A percentile compares a stretch with the other conserved stretches of the same genome.
Conservation (phyloP, 2,329 filamentous ascomycete genomes). For the Aspergillus phoenicis region DNA sequence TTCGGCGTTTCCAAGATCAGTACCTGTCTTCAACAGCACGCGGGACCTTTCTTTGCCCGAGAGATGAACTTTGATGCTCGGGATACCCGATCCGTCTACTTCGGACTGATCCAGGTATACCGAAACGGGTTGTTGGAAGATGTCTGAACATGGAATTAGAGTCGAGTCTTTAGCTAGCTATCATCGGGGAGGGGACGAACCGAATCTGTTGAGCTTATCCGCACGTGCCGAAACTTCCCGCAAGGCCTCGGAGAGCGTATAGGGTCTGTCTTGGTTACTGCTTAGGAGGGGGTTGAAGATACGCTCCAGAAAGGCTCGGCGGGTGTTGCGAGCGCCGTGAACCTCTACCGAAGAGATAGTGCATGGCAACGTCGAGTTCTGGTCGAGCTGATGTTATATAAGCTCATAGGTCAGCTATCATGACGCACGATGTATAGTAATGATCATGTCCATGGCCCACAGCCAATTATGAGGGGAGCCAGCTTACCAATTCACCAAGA, state of each 20-base stretch:
- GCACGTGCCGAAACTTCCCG: constrained; percentile 69
- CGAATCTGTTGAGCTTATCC: constrained; percentile 76
- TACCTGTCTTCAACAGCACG: constrained; percentile 89
- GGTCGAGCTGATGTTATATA: constrained; percentile 61
- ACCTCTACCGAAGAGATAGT: constrained; percentile 84
- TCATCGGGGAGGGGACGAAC: constrained; percentile 52
- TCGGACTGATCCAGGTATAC: constrained; percentile 81
- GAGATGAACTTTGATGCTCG: constrained; percentile 79
- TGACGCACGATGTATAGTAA: background rate
- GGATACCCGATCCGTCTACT: constrained; percentile 62
- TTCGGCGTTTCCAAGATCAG: constrained; percentile 89
- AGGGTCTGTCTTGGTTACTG: constrained; percentile 65
- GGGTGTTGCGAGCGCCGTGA: constrained; percentile 80
- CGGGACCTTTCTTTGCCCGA: constrained; percentile 77
- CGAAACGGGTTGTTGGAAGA: constrained; percentile 81
- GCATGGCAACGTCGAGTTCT: constrained; percentile 84
- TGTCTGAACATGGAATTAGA: constrained; percentile 58
- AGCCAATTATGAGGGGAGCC: background rate
- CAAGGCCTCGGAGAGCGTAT: constrained; percentile 79
- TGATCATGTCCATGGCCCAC: background rate
- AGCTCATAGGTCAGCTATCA: constrained; percentile 15
- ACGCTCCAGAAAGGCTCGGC: constrained; percentile 77
- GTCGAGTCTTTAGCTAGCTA: background rate
- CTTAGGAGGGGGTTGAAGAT: constrained; percentile 77
- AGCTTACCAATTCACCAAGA: constrained; percentile 64